Base-by-base conservation (phyloP, 2,329 filamentous ascomycete genomes). In the Torrubiella hemipterigena region DNA sequence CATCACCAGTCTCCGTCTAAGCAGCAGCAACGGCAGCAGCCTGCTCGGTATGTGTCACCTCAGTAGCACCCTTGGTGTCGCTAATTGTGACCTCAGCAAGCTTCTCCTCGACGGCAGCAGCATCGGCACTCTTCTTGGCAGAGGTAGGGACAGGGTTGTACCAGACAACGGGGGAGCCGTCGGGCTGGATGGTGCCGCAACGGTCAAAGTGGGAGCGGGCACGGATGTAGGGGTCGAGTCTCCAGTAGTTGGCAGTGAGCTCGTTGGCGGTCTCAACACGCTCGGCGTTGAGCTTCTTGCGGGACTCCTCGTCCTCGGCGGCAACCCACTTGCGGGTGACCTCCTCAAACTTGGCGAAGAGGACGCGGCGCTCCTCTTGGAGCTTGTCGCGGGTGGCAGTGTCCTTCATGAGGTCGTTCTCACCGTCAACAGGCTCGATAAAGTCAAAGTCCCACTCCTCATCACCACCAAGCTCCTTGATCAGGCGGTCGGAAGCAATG, bases 381-480 rank as follows among this genome's bases (percentile, higher is more conserved):
- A 93, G 54, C 35, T 60, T 63, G 31, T 81, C 71, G 32, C 70
- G 65, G 2, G 73, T 72, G 8, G 54, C 65, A 1, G 61, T 58
- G 41, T 78, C 66, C 41, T 75, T 67, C 69, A 89, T 77, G 34
- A 53, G 55, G 33, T 67, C 68, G 52, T 93, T 86, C 55, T 94
- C 86, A 22, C 71, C 76, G 0, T 66, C 50, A 2, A 65, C 48
- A 0, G 84, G 81, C 54, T 93, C 84, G 13, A 76, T 57, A 49
- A 87, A 95, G 37, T 67, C 56, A 55, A 91, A 93, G 22, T 67
- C 61, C 74, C 79, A 94, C 41, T 84, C 65, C 40, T 93, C 83
- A n/a, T 77, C 69, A 32, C 86, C 86, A 24, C 84, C 85, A 7
- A 93, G 65, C 39, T 91, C 84, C 44, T 75, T 78, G 34, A 77